phyloP scores from a whole-genome alignment of 2,329 filamentous ascomycete species.

The Onygenales sp. region DNA sequence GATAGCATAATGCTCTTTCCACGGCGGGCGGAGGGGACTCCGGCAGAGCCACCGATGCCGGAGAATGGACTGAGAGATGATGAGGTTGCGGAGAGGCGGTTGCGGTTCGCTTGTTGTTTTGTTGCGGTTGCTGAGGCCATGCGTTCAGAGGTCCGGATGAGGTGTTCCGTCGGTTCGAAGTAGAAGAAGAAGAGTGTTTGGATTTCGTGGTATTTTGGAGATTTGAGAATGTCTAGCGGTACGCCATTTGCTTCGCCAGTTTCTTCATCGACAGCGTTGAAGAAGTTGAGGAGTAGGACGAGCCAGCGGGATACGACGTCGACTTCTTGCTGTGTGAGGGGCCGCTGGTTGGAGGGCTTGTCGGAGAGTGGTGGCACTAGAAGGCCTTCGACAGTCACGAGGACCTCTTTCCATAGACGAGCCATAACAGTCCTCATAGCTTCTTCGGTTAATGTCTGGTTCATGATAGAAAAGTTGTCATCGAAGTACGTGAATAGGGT shows the following conservation, averaged over 20 bases:
- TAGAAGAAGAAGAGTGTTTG: constrained; percentile 98
- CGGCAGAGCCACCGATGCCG: constrained; percentile 28
- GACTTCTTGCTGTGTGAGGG: constrained; percentile 75
- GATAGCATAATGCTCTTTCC: constrained; percentile 78
- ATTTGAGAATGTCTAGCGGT: constrained; percentile 83
- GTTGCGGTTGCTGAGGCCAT: constrained; percentile 85
- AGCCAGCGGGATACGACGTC: constrained; percentile 96
- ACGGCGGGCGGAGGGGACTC: constrained; percentile 39
- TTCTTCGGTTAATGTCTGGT: constrained; percentile 82
- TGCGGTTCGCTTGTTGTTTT: constrained; percentile 58
- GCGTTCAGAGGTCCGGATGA: constrained; percentile 89
- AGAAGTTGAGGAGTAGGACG: constrained; percentile 82
- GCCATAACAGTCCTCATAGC: constrained; percentile 99
- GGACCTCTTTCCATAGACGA: constrained; percentile 91
- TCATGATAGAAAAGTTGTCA: constrained; percentile 98
- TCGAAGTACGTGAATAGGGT: constrained; percentile 92
- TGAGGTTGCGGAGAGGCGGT: constrained; percentile 57
- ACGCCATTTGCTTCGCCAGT: constrained; percentile 78
- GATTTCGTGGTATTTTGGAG: constrained; percentile 95
- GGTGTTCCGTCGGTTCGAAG: constrained; percentile 80
- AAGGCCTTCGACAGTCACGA: constrained; percentile 80
- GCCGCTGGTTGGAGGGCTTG: constrained; percentile 78
- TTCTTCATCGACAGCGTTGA: constrained; percentile 83
- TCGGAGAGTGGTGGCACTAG: constrained; percentile 91
- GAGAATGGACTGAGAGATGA: constrained; percentile 25